Evolutionary conservation across 495 filamentous ascomycete genomes (phyloP).

Genomic region (Melanomma pulvis-pyrius): DNA sequence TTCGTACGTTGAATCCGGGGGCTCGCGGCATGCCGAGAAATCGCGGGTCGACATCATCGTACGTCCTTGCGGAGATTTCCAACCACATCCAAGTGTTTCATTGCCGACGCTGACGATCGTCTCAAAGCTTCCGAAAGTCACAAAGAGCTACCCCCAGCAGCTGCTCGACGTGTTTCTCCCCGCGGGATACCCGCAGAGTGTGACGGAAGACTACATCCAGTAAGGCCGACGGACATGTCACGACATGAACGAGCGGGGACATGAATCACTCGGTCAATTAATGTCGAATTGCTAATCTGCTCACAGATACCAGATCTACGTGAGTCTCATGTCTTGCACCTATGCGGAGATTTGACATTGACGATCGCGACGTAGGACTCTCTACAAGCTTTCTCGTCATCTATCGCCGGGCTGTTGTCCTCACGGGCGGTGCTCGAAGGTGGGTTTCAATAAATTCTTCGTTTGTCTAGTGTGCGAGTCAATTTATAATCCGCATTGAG

Average conservation of each 20-base stretch:
- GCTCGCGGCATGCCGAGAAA: conserved; percentile 1
- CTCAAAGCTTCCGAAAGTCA: conserved; percentile 32
- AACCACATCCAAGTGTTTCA: not conserved
- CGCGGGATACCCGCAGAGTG: conserved; percentile 86
- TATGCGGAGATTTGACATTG: not conserved
- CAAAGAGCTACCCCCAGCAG: conserved; percentile 44
- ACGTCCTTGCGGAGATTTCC: conserved; percentile 15
- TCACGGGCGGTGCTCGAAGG: conserved; percentile 90
- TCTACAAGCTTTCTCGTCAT: conserved; percentile 92
- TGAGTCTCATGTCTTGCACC: conserved; percentile 39
- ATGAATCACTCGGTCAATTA: not conserved
- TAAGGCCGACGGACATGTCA: conserved; percentile 46
- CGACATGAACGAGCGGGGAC: not conserved
- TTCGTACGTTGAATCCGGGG: conserved; percentile 48
- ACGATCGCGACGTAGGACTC: conserved; percentile 66
- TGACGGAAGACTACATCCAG: conserved; percentile 84
- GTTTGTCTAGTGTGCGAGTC: not conserved
- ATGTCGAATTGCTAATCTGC: conserved; percentile 8
- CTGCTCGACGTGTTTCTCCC: conserved; percentile 83
- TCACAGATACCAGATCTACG: conserved; percentile 74
- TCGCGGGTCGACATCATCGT: conserved; percentile 46
- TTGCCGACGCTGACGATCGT: not conserved
- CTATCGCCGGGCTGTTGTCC: conserved; percentile 84
- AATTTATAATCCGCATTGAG: not conserved
- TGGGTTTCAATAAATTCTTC: conserved; percentile 32